Percentiles rank a stretch among this genome's conserved stretches.
phyloP scores from a whole-genome alignment of 169 alveolate species.

The Eimeria falciformis region DNA sequence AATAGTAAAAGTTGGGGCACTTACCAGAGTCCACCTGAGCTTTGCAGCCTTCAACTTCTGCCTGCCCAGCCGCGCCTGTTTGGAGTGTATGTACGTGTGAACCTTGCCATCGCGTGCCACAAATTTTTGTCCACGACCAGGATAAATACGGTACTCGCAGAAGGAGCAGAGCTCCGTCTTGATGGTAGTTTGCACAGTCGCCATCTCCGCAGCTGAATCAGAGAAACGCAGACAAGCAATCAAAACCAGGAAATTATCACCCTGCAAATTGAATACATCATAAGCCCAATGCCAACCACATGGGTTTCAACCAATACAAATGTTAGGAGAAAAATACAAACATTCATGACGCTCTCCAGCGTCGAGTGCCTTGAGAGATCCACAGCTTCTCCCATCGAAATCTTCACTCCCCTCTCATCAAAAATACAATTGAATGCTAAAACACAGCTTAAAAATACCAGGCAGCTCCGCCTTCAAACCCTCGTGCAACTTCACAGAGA shows the following conservation, averaged over 20 bases:
- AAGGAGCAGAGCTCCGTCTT: slow-evolving; percentile 97
- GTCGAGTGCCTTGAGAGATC: no score
- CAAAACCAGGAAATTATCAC: not conserved
- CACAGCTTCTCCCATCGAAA: no score
- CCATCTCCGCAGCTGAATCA: slow-evolving; percentile 65
- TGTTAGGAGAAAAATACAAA: not conserved
- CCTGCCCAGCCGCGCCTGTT: slow-evolving; percentile 94
- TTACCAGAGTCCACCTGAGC: slow-evolving; percentile 96
- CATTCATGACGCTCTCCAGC: no score
- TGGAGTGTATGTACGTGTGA: slow-evolving; percentile 90
- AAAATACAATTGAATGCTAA: no score
- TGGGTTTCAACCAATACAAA: not conserved
- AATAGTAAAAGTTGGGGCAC: no score
- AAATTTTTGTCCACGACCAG: slow-evolving; percentile 98
- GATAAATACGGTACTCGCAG: slow-evolving; percentile 98
- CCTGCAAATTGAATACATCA: no score
- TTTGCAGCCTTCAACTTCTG: slow-evolving; percentile 97
- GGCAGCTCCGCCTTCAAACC: not conserved
- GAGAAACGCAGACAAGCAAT: not conserved
- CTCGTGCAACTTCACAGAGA: not conserved
- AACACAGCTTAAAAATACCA: not conserved
- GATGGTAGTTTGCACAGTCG: slow-evolving; percentile 82
- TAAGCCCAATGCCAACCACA: not conserved
- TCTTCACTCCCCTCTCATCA: no score
- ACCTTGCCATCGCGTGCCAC: slow-evolving; percentile 98